Evolutionary conservation across 2,329 filamentous ascomycete genomes (phyloP).

Genomic region (Bertia moriformis): DNA sequence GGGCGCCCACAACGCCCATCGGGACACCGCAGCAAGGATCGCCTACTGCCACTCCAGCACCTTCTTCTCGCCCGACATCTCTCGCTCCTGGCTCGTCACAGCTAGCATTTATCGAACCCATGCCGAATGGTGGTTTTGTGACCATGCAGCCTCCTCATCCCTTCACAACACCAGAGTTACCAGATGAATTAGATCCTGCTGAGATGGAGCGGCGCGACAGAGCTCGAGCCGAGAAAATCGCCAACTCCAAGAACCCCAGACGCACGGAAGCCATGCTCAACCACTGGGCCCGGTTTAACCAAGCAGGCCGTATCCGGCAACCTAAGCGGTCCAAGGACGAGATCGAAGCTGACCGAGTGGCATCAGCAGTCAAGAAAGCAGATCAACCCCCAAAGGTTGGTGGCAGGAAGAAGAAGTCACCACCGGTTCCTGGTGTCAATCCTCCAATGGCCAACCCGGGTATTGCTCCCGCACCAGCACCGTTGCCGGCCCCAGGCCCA

Average conservation of each 20-base stretch:
- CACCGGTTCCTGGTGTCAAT: too few species aligned
- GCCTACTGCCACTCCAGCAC: slow-evolving; percentile 1
- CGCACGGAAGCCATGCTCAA: slow-evolving; percentile 26
- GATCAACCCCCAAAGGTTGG: background rate
- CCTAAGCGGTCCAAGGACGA: slow-evolving; percentile 25
- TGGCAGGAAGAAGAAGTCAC: background rate
- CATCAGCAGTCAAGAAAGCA: background rate
- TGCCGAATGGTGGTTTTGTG: too few species aligned
- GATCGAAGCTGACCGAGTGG: slow-evolving; percentile 20
- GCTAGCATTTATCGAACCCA: too few species aligned
- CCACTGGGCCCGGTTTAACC: slow-evolving; percentile 25
- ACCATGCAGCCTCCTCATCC: too few species aligned
- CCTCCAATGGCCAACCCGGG: too few species aligned
- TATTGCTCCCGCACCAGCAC: background rate
- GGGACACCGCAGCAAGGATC: background rate
- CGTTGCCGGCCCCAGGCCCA: background rate
- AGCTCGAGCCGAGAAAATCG: slow-evolving; percentile 19
- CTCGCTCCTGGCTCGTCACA: too few species aligned
- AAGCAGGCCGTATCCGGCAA: slow-evolving; percentile 22
- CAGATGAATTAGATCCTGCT: slow-evolving; percentile 3
- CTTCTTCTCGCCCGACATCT: too few species aligned
- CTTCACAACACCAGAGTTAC: too few species aligned
- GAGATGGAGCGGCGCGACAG: slow-evolving; percentile 10
- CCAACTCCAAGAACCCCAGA: slow-evolving; percentile 25
- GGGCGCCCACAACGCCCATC: background rate